Evolutionary conservation across 805 yeast genomes (phyloP), one percentile per base, ranked within the genome.

Genomic region (Starmera dryadoides): DNA sequence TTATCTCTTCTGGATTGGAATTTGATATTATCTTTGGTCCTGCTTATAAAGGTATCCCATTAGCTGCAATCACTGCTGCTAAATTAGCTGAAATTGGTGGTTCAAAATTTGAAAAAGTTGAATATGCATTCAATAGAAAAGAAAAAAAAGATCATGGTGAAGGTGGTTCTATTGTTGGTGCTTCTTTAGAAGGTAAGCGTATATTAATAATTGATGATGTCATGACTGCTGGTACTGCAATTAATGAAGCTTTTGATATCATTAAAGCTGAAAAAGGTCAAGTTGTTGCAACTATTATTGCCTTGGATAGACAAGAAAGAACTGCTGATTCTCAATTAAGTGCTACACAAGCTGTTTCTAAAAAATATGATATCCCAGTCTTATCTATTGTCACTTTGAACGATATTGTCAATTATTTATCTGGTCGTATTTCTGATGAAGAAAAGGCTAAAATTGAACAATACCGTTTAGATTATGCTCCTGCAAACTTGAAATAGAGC

Each of bases 171-270:
- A 85, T 91, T 51, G 98, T 93, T 32, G 98, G 98, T 29, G 78
- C 84, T 34, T 62, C 77, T 6, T 73, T 91, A 52, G 71, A 73
- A 44, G 84, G 75, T 36, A 83, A 89, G 61, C 73, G 73, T 44
- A 77, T 91, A 19, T 67, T 93, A 53, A 86, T 93, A 53, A 87
- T 91, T 45, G 98, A 93, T 62, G 98, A 91, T 55, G 97, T 93
- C 33, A 89, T 91, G 81, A 91, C 98, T 43, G 98, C 98, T 1
- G 98, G 98, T 31, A 93, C 98, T 42, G 98, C 98, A 36, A 88
- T 89, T 59, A 84, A 84, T 52, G 98, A 93, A 65, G 97, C 98
- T 0, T 84, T 86, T 53, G 77, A 73, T 36, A 83, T 93, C 53
- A 87, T 93, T 51, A 62, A 54, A 5, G 63, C 64, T 20, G 91